These are phyloP conservation scores for Cladosporium sphaerospermum DNA, from an alignment of 2,329 filamentous ascomycete genomes.

Conservation along the genomic window DNA sequence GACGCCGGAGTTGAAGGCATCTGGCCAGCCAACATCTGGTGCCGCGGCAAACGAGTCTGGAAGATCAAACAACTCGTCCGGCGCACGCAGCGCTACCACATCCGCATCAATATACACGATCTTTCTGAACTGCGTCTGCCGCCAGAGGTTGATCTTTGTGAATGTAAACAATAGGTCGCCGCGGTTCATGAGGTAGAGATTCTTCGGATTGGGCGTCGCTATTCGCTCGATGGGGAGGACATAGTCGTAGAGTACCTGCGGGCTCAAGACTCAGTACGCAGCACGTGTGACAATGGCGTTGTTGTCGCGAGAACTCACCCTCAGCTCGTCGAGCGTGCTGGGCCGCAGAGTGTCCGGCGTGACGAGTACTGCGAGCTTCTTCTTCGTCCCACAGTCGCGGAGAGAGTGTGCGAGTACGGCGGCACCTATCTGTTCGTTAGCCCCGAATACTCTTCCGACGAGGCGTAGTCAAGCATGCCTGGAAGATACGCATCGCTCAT, in stretches of 20 bases:
- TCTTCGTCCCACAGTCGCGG: constrained; percentile 79
- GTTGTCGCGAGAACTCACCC: constrained; percentile 43
- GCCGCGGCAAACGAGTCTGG: constrained; percentile 61
- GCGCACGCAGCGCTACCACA: constrained; percentile 80
- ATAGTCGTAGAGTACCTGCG: constrained; percentile 75
- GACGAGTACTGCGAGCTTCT: constrained; percentile 78
- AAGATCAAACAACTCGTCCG: constrained; percentile 82
- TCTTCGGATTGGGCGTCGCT: constrained; percentile 68
- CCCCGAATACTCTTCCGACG: constrained; percentile 16
- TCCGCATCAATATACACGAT: constrained; percentile 95
- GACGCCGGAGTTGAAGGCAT: constrained; percentile 95
- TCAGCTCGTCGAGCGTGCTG: constrained; percentile 71
- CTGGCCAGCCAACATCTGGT: constrained; percentile 95
- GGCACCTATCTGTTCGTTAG: constrained; percentile 57
- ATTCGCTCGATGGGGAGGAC: constrained; percentile 78
- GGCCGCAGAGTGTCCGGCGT: constrained; percentile 72
- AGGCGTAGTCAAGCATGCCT: constrained; percentile 48
- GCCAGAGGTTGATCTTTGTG: constrained; percentile 95
- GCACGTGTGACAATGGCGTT: not conserved
- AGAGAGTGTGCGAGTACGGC: constrained; percentile 91
- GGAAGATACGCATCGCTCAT: constrained; percentile 89
- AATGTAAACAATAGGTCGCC: constrained; percentile 86
- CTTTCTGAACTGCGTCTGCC: constrained; percentile 78
- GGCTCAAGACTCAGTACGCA: no score
- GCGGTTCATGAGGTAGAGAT: constrained; percentile 87